Evolutionary conservation across 192 early-diverging fungal genomes (phyloP).

Genomic region (Backusella tarrabulga): DNA sequence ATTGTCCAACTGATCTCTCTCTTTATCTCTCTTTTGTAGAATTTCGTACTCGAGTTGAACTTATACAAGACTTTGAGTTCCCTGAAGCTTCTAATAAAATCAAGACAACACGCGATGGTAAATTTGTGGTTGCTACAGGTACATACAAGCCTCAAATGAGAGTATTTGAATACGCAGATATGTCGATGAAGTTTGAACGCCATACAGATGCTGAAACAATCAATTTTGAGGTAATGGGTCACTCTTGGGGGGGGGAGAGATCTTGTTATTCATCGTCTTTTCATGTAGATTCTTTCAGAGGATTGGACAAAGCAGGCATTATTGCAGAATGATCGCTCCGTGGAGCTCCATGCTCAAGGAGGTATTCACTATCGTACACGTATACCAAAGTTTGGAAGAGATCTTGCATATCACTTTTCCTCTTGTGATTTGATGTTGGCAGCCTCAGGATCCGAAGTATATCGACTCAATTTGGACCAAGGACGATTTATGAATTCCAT

Average conservation of each 20-base stretch:
- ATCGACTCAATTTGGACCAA: constrained; percentile 88
- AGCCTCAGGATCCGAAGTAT: constrained; percentile 81
- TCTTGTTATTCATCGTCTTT: too few species aligned
- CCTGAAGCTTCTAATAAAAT: constrained; percentile 89
- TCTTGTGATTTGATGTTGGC: constrained; percentile 88
- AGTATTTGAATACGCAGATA: constrained; percentile 87
- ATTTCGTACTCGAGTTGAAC: constrained; percentile 87
- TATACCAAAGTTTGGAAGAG: constrained; percentile 95
- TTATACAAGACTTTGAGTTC: constrained; percentile 98
- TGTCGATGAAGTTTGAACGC: constrained; percentile 98
- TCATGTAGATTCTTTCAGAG: constrained; percentile 76
- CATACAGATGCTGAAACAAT: constrained; percentile 94
- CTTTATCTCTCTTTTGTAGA: constrained; percentile 48
- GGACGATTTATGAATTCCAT: constrained; percentile 90
- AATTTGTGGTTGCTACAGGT: constrained; percentile 89
- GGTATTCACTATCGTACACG: constrained; percentile 91
- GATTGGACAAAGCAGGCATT: constrained; percentile 98
- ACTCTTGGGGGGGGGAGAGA: too few species aligned
- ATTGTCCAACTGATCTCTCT: not conserved
- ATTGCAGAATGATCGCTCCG: constrained; percentile 83
- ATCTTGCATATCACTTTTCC: constrained; percentile 86
- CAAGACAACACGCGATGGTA: constrained; percentile 82
- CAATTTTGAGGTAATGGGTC: constrained; percentile 54
- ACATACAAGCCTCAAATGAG: constrained; percentile 99
- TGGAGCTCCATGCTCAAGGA: constrained; percentile 96